A percentile compares a stretch with the other conserved stretches of the same genome.
phyloP scores from a whole-genome alignment of 2,329 filamentous ascomycete genomes.

The Diplodia mutila region DNA sequence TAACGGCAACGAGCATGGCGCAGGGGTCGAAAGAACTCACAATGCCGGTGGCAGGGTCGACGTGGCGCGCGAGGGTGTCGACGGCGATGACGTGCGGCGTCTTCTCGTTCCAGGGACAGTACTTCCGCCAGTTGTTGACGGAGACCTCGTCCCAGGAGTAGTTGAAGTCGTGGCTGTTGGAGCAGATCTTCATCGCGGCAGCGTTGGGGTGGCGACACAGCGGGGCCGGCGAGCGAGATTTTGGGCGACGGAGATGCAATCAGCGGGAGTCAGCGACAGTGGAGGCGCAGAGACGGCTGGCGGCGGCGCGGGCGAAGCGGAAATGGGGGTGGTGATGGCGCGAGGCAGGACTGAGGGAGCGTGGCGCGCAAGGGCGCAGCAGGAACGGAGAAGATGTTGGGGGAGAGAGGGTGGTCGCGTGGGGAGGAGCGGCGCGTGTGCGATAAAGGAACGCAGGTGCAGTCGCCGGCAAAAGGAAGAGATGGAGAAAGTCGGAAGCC shows the following conservation, averaged over 20 bases:
- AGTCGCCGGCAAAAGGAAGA: constrained; percentile 9
- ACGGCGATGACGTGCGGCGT: constrained; percentile 96
- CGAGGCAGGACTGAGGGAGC: neutral
- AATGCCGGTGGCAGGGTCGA: constrained; percentile 68
- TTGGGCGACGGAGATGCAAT: constrained; percentile 5
- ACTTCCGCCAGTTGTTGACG: constrained; percentile 97
- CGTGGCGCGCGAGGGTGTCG: constrained; percentile 79
- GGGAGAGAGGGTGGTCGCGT: neutral
- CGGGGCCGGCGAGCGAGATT: constrained; percentile 27
- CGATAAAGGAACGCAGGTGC: constrained; percentile 15
- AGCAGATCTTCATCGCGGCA: constrained; percentile 86
- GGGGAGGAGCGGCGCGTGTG: constrained; percentile 9
- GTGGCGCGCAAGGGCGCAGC: constrained; percentile 4
- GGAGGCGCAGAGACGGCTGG: neutral
- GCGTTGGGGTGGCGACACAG: constrained; percentile 30
- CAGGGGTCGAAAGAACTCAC: constrained; percentile 49
- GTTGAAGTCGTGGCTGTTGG: constrained; percentile 85
- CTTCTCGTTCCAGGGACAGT: constrained; percentile 98
- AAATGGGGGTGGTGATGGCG: neutral
- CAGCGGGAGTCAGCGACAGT: constrained; percentile 18
- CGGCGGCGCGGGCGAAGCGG: neutral
- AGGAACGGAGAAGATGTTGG: neutral
- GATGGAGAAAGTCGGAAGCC: constrained; percentile 21
- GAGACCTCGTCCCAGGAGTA: constrained; percentile 99
- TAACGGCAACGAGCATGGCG: neutral